phyloP scores from a whole-genome alignment of 305 asterid genomes.

The Solanum hybrid region DNA sequence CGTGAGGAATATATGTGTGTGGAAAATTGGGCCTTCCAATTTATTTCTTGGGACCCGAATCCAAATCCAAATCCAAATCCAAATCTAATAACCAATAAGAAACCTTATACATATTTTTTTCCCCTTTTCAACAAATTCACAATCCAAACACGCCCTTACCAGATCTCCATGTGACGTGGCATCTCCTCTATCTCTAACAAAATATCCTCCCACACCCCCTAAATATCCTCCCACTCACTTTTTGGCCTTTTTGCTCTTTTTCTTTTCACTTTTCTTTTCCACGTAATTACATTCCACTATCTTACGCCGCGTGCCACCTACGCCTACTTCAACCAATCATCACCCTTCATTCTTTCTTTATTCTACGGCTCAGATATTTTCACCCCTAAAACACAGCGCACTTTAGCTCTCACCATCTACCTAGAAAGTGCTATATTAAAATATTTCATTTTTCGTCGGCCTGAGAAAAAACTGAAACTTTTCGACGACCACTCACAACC shows the following conservation, averaged over 20 bases:
- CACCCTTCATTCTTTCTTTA: slow-evolving; percentile 10
- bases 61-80: not conserved
- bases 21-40: not conserved
- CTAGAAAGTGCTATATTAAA: slow-evolving; percentile 33
- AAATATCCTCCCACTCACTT: not conserved
- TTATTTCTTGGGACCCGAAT: not conserved
- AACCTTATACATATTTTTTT: not conserved
- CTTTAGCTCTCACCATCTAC: slow-evolving; percentile 22
- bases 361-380: slow-evolving; percentile 3
- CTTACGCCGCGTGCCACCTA: slow-evolving; percentile 9
- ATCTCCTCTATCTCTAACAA: slow-evolving; percentile 19
- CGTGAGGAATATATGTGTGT: not conserved
- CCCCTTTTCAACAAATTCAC: slow-evolving; percentile 4
- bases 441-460: not conserved
- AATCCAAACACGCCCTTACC: not conserved
- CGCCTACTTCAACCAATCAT: slow-evolving; percentile 8
- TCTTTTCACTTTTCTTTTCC: slow-evolving; percentile 12
- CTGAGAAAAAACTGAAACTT: not conserved
- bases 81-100: not conserved
- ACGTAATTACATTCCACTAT: slow-evolving; percentile 23
- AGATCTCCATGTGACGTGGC: slow-evolving; percentile 29
- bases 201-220: slow-evolving; percentile 12
- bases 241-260: not conserved
- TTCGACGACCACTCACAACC: not conserved
- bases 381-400: slow-evolving; percentile 9